phyloP scores from a whole-genome alignment of 148 eudicot species.

The Arctostaphylos glauca region DNA sequence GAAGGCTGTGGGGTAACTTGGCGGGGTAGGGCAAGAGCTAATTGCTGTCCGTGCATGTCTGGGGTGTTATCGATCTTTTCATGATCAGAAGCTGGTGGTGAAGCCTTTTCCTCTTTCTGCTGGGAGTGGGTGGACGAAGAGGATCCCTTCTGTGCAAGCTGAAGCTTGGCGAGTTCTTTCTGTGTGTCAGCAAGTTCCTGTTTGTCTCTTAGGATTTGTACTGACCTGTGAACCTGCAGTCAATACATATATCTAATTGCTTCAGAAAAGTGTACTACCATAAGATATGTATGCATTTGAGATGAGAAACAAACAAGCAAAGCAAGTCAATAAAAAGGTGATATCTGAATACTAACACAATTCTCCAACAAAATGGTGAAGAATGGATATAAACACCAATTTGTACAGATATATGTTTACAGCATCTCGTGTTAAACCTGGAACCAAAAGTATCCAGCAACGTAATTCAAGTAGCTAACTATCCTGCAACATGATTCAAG shows the following conservation, averaged over 20 bases:
- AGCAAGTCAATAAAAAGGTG: background rate
- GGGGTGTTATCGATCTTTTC: constrained; percentile 54
- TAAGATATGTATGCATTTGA: background rate
- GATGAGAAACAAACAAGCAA: background rate
- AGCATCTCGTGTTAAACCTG: background rate
- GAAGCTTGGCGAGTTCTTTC: constrained; percentile 91
- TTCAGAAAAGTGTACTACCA: background rate
- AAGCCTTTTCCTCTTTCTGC: constrained; percentile 54
- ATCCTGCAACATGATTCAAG: background rate
- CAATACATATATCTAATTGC: background rate
- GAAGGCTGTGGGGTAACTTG: constrained; percentile 57
- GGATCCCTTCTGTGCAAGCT: constrained; percentile 82
- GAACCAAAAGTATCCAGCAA: background rate
- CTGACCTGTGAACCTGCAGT: constrained; percentile 86
- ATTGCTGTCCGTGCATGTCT: constrained; percentile 61
- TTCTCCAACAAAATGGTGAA: background rate
- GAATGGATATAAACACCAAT: background rate
- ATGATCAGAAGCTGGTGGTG: constrained; percentile 44
- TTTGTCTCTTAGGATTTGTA: constrained; percentile 93
- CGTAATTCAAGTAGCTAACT: background rate
- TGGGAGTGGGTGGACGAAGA: constrained; percentile 39
- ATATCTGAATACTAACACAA: constrained; percentile 7
- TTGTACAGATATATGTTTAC: background rate
- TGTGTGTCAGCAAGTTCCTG: constrained; percentile 96
- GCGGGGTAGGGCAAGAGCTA: constrained; percentile 73